Conservation (phyloP, 2,329 filamentous ascomycete genomes). For the Colletotrichum melonis region DNA sequence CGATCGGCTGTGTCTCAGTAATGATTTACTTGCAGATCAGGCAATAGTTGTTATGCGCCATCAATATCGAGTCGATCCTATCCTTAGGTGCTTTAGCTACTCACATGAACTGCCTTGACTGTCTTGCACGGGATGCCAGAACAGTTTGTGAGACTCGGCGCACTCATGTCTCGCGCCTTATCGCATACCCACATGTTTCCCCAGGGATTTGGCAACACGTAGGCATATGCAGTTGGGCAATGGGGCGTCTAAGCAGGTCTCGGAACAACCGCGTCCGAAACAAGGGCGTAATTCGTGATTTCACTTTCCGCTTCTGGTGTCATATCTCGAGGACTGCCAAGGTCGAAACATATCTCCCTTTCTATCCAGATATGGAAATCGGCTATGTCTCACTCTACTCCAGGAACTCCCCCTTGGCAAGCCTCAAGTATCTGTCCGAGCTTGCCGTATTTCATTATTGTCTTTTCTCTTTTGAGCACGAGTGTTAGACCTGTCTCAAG, state of each 20-base stretch:
- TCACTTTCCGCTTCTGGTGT: background rate
- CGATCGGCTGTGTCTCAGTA: background rate
- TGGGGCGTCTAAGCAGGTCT: background rate
- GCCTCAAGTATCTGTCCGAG: background rate
- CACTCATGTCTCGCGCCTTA: background rate
- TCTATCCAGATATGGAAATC: background rate
- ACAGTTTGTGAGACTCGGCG: background rate
- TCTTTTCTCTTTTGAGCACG: background rate
- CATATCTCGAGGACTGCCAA: constrained; percentile 9
- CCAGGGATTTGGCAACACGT: background rate
- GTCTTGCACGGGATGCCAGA: background rate
- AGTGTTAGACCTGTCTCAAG: constrained; percentile 15
- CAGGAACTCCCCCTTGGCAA: background rate
- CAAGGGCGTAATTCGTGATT: background rate
- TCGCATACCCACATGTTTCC: background rate
- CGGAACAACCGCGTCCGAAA: background rate
- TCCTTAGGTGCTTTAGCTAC: no score
- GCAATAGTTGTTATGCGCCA: background rate
- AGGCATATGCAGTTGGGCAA: background rate
- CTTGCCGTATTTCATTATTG: background rate
- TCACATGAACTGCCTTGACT: no score
- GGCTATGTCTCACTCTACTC: background rate
- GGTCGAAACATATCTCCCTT: background rate
- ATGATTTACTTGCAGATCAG: background rate
- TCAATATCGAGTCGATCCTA: background rate